A percentile compares a stretch with the other conserved stretches of the same genome.
Evolutionary conservation across 1,284 basidiomycete genomes (phyloP).

Genomic region (Macrocystidia cucumis): DNA sequence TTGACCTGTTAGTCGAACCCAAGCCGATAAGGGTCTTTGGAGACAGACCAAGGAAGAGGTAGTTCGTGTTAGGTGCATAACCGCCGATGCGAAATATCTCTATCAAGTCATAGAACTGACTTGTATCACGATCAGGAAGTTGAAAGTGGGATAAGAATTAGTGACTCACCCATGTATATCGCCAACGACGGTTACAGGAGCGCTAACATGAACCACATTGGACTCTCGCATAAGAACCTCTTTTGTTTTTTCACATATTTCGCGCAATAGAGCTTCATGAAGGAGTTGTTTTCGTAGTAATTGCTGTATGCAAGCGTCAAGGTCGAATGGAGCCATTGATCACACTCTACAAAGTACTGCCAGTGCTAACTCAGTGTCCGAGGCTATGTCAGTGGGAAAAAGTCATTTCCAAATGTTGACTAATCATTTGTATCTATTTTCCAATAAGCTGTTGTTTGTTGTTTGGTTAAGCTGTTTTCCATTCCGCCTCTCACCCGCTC

Average conservation of each 20-base stretch:
- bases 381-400: too few species aligned
- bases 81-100: conserved; percentile 99
- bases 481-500: too few species aligned
- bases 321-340: conserved; percentile 94
- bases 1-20: conserved; percentile 9
- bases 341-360: too few species aligned
- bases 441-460: too few species aligned
- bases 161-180: conserved; percentile 94
- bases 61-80: conserved; percentile 94
- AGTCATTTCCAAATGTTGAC: too few species aligned
- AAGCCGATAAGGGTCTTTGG: conserved; percentile 7
- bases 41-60: conserved; percentile 86
- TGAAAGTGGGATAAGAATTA: conserved; percentile 8
- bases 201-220: conserved; percentile 96
- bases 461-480: too few species aligned
- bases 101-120: conserved; percentile 98
- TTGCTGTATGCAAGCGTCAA: conserved; percentile 91
- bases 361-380: too few species aligned
- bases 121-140: conserved; percentile 33
- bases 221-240: conserved; percentile 98
- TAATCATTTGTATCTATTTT: too few species aligned
- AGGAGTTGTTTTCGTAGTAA: conserved; percentile 88
- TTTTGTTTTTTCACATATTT: conserved; percentile 98
- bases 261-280: conserved; percentile 85
- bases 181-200: conserved; percentile 98